Percentiles rank a stretch among this genome's conserved stretches.
These are phyloP conservation scores for Wolfiporia cocos DNA, from an alignment of 1,284 basidiomycete genomes.

Conservation along the genomic window DNA sequence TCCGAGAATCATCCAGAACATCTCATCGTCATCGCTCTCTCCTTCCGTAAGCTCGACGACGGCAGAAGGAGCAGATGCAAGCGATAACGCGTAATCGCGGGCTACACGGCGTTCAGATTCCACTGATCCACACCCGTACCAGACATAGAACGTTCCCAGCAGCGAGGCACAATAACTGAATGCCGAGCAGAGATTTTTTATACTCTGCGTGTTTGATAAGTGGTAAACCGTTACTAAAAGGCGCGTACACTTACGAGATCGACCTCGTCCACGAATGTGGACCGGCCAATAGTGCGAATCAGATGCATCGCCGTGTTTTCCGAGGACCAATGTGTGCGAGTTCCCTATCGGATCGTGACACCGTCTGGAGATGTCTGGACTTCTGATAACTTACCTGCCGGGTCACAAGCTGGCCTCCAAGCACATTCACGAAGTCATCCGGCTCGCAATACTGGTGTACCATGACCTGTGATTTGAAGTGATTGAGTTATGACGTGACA, in stretches of 20 bases:
- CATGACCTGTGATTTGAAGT: slow-evolving; percentile 31
- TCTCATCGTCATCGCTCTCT: slow-evolving; percentile 58
- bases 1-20: slow-evolving; percentile 81
- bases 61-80: slow-evolving; percentile 33
- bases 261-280: slow-evolving; percentile 63
- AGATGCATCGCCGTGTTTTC: slow-evolving; percentile 80
- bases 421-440: slow-evolving; percentile 46
- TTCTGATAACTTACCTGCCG: slow-evolving; percentile 57
- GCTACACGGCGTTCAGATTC: slow-evolving; percentile 53
- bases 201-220: slow-evolving; percentile 46
- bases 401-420: slow-evolving; percentile 61
- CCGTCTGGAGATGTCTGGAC: too few relatives aligned
- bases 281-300: slow-evolving; percentile 44
- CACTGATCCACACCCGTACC: slow-evolving; percentile 69
- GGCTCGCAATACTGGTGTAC: slow-evolving; percentile 60
- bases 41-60: slow-evolving; percentile 56
- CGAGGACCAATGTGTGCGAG: slow-evolving; percentile 63
- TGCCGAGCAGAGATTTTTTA: slow-evolving; percentile 70
- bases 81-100: slow-evolving; percentile 46
- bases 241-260: slow-evolving; percentile 64
- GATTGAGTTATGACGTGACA: too few relatives aligned
- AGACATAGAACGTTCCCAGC: slow-evolving; percentile 66
- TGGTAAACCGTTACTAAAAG: too few relatives aligned
- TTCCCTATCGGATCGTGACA: too few relatives aligned
- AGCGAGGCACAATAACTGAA: slow-evolving; percentile 73